Percentiles rank a stretch among this genome's conserved stretches.
These are phyloP conservation scores for Ajuga chamaepitys DNA, from an alignment of 257 asterid species.

Conservation along the genomic window DNA sequence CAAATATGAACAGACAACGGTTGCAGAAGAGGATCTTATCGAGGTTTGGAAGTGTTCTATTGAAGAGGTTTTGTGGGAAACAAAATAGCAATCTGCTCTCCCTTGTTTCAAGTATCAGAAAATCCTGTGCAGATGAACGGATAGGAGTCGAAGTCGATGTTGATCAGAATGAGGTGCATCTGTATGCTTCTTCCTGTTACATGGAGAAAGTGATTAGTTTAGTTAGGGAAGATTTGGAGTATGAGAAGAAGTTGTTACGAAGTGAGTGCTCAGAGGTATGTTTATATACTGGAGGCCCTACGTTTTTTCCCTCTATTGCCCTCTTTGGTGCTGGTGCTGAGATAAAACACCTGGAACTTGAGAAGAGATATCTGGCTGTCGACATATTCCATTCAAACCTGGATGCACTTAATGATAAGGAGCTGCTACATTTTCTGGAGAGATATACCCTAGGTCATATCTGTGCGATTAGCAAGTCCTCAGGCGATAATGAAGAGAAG, in stretches of 20 bases:
- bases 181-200: slow-evolving; percentile 61
- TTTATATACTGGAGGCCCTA: slow-evolving; percentile 53
- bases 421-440: slow-evolving; percentile 64
- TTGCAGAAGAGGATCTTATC: slow-evolving; percentile 54
- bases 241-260: slow-evolving; percentile 47
- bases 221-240: slow-evolving; percentile 52
- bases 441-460: slow-evolving; percentile 39
- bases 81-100: slow-evolving; percentile 31
- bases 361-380: slow-evolving; percentile 67
- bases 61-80: slow-evolving; percentile 86
- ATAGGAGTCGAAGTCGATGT: slow-evolving; percentile 60
- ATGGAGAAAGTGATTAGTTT: slow-evolving; percentile 43
- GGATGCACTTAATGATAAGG: slow-evolving; percentile 48
- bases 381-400: slow-evolving; percentile 52
- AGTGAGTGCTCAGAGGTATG: slow-evolving; percentile 75
- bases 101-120: slow-evolving; percentile 55
- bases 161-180: slow-evolving; percentile 50
- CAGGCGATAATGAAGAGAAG: slow-evolving; percentile 41
- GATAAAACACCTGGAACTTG: slow-evolving; percentile 85
- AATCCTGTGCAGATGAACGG: slow-evolving; percentile 53
- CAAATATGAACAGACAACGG: slow-evolving; percentile 45
- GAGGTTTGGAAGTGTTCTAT: slow-evolving; percentile 51
- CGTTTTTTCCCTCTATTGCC: slow-evolving; percentile 50
- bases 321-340: slow-evolving; percentile 93
- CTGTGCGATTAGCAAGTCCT: slow-evolving; percentile 50